Conservation (phyloP, 768 basidiomycete genomes). For the Hortiboletus flavorubellus region DNA sequence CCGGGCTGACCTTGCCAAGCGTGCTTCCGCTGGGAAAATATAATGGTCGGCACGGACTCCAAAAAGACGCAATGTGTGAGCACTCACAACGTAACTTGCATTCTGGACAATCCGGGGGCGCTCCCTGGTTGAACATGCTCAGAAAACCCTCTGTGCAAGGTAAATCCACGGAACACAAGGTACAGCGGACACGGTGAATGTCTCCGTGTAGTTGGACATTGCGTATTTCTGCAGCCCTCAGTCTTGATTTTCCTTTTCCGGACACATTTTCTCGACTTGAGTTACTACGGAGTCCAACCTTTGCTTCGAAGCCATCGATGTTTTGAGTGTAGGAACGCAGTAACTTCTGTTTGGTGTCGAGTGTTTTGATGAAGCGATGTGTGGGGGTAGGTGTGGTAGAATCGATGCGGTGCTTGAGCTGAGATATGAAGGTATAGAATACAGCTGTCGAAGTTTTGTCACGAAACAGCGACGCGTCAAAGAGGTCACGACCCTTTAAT, state of each 20-base stretch:
- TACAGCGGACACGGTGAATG: slow-evolving; percentile 87
- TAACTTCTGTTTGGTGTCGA: slow-evolving; percentile 81
- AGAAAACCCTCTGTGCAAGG: slow-evolving; percentile 65
- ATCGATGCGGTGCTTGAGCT: slow-evolving; percentile 81
- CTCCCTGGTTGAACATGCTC: slow-evolving; percentile 61
- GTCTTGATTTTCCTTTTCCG: slow-evolving; percentile 68
- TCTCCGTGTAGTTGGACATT: slow-evolving; percentile 95
- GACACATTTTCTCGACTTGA: slow-evolving; percentile 48
- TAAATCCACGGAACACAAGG: slow-evolving; percentile 76
- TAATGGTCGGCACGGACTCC: neutral
- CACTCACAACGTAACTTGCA: slow-evolving; percentile 77
- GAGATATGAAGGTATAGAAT: slow-evolving; percentile 94
- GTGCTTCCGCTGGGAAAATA: slow-evolving; percentile 57
- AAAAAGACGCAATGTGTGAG: neutral
- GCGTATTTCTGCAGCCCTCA: slow-evolving; percentile 68
- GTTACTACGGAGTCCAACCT: slow-evolving; percentile 68
- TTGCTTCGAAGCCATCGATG: slow-evolving; percentile 91
- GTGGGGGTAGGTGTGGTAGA: slow-evolving; percentile 78
- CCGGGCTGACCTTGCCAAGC: slow-evolving; percentile 80
- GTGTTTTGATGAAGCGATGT: slow-evolving; percentile 81
- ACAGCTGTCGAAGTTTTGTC: slow-evolving; percentile 81
- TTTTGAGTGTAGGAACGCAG: slow-evolving; percentile 96
- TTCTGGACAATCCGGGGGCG: slow-evolving; percentile 82
- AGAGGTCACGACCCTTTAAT: slow-evolving; percentile 90
- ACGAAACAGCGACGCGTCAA: slow-evolving; percentile 89